Evolutionary conservation across 164 flowering plant genomes (phyloP).

Genomic region (Cinnamomum micranthum): DNA sequence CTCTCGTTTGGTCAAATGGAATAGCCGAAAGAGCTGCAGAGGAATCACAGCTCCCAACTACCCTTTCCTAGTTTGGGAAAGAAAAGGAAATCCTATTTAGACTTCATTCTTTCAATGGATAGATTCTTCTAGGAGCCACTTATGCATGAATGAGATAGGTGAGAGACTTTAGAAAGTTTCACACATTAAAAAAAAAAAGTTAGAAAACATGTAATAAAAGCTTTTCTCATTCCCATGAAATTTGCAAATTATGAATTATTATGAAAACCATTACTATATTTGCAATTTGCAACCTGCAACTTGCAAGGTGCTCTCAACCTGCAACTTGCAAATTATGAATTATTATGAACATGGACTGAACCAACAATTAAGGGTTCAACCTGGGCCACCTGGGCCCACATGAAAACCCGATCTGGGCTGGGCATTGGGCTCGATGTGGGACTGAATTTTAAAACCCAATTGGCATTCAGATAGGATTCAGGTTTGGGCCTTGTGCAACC

Average conservation of each 20-base stretch:
- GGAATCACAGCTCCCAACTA: neutral
- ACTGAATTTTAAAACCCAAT: too few relatives aligned
- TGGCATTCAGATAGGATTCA: too few relatives aligned
- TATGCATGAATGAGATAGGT: neutral
- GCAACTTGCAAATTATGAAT: too few relatives aligned
- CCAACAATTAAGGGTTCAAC: too few relatives aligned
- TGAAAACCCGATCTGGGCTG: too few relatives aligned
- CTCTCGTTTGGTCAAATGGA: slow-evolving; percentile 10
- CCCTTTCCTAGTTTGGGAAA: neutral
- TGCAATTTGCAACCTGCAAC: too few relatives aligned
- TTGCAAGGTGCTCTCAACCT: too few relatives aligned
- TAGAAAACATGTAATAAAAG: neutral
- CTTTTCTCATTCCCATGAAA: neutral
- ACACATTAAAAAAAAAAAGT: neutral
- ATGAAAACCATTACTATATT: neutral
- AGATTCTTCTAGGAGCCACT: neutral
- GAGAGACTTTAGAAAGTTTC: neutral
- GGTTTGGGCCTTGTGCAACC: too few relatives aligned
- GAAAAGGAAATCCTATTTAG: neutral
- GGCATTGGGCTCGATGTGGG: too few relatives aligned
- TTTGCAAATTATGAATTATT: neutral
- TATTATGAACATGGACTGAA: neutral
- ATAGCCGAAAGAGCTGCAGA: neutral
- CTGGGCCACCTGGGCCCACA: too few relatives aligned
- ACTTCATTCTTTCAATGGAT: neutral